Base-by-base conservation (phyloP, 2,329 filamentous ascomycete genomes). In the Fusarium clavum region DNA sequence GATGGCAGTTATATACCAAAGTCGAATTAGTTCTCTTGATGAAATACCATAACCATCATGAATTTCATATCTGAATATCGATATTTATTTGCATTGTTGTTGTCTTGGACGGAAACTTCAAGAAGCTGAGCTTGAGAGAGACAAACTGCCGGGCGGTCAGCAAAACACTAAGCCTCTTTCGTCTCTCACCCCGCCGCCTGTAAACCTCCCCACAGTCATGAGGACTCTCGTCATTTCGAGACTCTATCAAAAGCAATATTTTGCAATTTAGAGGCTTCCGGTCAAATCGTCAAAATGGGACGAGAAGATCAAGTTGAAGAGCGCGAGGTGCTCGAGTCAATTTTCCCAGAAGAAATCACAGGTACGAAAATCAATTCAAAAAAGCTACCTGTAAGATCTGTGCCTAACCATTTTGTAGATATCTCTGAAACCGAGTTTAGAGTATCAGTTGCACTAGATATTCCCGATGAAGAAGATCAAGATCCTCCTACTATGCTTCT, bases 321-420 rank as follows among this genome's bases (percentile, higher is more conserved):
- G 87, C 91, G 94, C 67, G 96, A 99, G 81, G 95, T 99, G 75
- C 93, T 99, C 79, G 94, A 97, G 78, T 98, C 95, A 66, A 99
- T 99, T 78, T 99, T 98, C 75, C 94, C 96, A 2, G 95, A 99
- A 65, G 96, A 99, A 83, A 97, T 99, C 74, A 95, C 91, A 87
- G 92, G 94, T 95, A 77, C 49, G 80, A 24, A 30, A 25, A n/a
- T 20, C 41, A 20, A 20, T 41, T 30, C 14, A 46, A 38, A 65
- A 30, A 44, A 14, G 22, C 47, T 24, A 38, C 13, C 57, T 52
- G 18, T n/a, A 52, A 16, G 57, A 34, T 48, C 43, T 34, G 30
- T 53, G 43, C 25, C 70, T 72, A 61, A 75, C 60, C 41, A 46
- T n/a, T 44, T 49, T 45, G 41, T 66, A 96, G 96, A 98, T 79